Conservation (phyloP, 257 asterid genomes). For the Solanum virginianum region DNA sequence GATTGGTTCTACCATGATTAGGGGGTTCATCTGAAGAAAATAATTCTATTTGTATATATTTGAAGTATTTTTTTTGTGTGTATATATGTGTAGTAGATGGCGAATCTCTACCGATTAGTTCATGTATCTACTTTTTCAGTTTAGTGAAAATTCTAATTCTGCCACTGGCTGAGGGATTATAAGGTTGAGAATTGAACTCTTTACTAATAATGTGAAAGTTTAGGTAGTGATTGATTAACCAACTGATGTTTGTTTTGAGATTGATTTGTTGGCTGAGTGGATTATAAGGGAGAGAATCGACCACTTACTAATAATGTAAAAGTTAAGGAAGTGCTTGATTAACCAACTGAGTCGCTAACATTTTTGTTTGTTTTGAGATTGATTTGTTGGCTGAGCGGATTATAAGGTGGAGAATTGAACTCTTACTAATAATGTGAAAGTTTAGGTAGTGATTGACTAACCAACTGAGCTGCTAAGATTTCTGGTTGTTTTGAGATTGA, state of each 20-base stretch:
- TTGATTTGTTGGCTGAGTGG: neutral
- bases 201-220: neutral
- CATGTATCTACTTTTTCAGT: too few species aligned
- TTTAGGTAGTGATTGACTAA: neutral
- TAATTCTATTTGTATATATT: too few species aligned
- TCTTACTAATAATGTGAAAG: neutral
- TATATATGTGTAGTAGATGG: too few species aligned
- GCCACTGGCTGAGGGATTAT: too few species aligned
- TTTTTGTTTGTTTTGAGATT: neutral
- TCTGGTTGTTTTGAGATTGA: neutral
- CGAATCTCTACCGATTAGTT: too few species aligned
- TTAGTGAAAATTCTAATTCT: too few species aligned
- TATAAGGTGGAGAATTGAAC: too few species aligned
- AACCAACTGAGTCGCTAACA: neutral
- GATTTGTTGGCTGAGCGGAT: neutral
- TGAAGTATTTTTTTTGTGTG: too few species aligned
- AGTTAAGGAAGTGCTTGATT: neutral
- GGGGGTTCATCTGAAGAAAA: too few species aligned
- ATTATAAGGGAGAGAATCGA: too few species aligned
- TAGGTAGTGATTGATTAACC: neutral
- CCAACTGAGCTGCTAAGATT: neutral
- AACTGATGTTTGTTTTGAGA: neutral
- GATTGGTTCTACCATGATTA: neutral
- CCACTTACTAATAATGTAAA: neutral
- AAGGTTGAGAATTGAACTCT: too few species aligned